A percentile compares a stretch with the other conserved stretches of the same genome.
phyloP scores from a whole-genome alignment of 495 filamentous ascomycete species.

The Immersiella caudata region DNA sequence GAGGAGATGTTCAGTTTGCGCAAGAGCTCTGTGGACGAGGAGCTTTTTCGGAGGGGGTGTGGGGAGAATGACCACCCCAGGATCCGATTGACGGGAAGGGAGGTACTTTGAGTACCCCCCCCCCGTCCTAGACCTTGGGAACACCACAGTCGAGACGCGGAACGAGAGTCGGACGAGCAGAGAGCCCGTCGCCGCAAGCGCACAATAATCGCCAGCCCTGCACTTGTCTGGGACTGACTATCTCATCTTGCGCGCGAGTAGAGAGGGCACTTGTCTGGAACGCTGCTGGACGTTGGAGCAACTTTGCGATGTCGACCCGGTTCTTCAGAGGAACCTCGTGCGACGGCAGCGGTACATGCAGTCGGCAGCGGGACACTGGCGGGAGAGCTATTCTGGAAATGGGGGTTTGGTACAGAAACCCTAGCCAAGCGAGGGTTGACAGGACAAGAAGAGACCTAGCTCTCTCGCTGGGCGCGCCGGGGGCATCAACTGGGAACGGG shows the following conservation, averaged over 20 bases:
- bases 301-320: constrained; percentile 14
- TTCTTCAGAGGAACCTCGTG: constrained; percentile 25
- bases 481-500: constrained; percentile 5
- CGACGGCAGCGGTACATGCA: constrained; percentile 26
- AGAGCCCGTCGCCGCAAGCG: constrained; percentile 5
- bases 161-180: constrained; percentile 24
- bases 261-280: not conserved
- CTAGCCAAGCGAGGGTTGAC: constrained; percentile 15
- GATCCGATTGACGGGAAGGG: constrained; percentile 33
- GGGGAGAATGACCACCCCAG: constrained; percentile 24
- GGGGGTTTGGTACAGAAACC: constrained; percentile 11
- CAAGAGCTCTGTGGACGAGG: constrained; percentile 32
- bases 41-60: constrained; percentile 27
- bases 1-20: constrained; percentile 31
- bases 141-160: constrained; percentile 13
- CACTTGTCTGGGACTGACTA: constrained; percentile 14
- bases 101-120: constrained; percentile 31
- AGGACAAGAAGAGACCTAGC: constrained; percentile 13
- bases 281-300: not conserved
- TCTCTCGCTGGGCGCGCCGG: constrained; percentile 1
- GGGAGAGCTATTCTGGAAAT: constrained; percentile 26
- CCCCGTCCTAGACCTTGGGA: constrained; percentile 23
- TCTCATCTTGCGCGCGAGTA: constrained; percentile 1
- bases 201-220: constrained; percentile 19
- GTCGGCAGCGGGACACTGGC: constrained; percentile 25